Conservation (phyloP, 2,329 filamentous ascomycete genomes). For the Parastagonospora nodorum region DNA sequence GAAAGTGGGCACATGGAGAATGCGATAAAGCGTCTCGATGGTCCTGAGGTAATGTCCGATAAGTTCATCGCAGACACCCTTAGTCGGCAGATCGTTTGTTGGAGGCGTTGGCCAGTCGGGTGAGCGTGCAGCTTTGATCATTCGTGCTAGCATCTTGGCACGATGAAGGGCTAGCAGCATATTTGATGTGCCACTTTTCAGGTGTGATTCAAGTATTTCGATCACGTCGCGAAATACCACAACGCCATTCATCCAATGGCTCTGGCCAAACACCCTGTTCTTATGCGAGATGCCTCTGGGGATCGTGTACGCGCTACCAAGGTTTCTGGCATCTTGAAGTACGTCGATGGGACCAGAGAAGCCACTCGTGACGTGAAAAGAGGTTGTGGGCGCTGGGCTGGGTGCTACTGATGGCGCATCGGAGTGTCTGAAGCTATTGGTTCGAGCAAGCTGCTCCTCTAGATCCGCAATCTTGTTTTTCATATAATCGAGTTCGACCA, state of each 20-base stretch:
- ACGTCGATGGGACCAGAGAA: conserved; percentile 54
- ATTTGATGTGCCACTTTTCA: conserved; percentile 47
- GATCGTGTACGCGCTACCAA: conserved; percentile 40
- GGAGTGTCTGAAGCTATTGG: conserved; percentile 10
- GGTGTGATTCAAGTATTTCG: conserved; percentile 49
- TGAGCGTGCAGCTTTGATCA: conserved; percentile 57
- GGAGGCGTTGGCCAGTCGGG: conserved; percentile 56
- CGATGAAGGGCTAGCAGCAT: conserved; percentile 48
- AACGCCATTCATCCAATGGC: conserved; percentile 61
- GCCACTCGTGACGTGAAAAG: conserved; percentile 46
- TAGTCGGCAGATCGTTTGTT: conserved; percentile 54
- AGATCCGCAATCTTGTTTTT: conserved; percentile 50
- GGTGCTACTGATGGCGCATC: conserved; percentile 1
- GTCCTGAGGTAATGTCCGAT: conserved; percentile 57
- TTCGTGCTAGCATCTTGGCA: conserved; percentile 59
- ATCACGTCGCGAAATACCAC: conserved; percentile 53
- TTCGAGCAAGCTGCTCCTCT: conserved; percentile 47
- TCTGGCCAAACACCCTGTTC: conserved; percentile 61
- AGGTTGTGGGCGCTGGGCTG: conserved; percentile 24
- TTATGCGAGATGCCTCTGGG: conserved; percentile 59
- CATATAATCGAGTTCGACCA: conserved; percentile 47
- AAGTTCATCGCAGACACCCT: conserved; percentile 53
- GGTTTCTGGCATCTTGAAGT: conserved; percentile 44
- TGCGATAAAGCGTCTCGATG: conserved; percentile 54
- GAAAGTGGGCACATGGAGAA: conserved; percentile 60